phyloP scores from a whole-genome alignment of 179 eudicot species.

The Patellifolia procumbens region DNA sequence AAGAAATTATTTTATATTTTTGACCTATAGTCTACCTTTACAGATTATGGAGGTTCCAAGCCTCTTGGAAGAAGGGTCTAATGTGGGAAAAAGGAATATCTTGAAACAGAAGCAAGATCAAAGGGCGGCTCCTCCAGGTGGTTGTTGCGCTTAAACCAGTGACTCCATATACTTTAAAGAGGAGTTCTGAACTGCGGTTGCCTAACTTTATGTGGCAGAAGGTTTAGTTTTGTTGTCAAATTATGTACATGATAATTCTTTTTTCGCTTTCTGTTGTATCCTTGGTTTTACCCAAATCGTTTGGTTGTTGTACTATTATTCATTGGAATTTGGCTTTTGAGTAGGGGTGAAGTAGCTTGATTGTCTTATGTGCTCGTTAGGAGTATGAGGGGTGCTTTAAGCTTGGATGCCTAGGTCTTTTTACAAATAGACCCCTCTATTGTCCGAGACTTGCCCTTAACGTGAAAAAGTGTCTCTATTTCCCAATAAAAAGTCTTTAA shows the following conservation, averaged over 20 bases:
- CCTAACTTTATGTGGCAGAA: slow-evolving; percentile 7
- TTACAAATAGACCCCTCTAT: no score
- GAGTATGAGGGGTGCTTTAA: no score
- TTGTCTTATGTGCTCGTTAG: no score
- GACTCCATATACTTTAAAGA: not conserved
- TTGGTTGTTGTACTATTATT: not conserved
- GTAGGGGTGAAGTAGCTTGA: no score
- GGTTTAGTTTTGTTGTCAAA: not conserved
- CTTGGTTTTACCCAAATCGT: slow-evolving; percentile 1
- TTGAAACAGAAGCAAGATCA: slow-evolving; percentile 75
- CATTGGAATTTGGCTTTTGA: not conserved
- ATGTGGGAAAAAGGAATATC: slow-evolving; percentile 68
- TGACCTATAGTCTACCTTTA: not conserved
- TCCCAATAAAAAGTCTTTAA: no score
- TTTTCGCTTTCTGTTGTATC: not conserved
- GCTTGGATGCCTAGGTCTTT: no score
- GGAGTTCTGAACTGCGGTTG: not conserved
- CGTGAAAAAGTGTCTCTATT: no score
- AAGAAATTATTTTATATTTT: not conserved
- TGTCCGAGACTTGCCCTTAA: no score
- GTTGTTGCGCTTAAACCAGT: slow-evolving; percentile 62
- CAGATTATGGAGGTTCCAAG: slow-evolving; percentile 95
- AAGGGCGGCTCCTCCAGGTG: slow-evolving; percentile 36
- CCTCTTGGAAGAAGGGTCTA: slow-evolving; percentile 87
- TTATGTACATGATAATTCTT: slow-evolving; percentile 22